phyloP scores from a whole-genome alignment of 352 stramenopile species.

The Phytophthora aleatoria region DNA sequence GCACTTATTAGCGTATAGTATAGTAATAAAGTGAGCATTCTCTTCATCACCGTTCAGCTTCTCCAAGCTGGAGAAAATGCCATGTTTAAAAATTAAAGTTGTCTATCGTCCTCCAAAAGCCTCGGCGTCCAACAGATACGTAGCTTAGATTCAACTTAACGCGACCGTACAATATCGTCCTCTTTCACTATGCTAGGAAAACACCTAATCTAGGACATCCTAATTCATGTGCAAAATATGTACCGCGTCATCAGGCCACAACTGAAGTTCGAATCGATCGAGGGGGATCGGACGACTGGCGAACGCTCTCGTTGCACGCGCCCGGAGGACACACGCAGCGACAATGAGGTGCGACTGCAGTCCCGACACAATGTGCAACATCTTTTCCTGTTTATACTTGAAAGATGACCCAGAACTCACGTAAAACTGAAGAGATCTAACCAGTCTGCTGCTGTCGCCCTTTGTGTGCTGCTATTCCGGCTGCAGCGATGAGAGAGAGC shows the following conservation, averaged over 20 bases:
- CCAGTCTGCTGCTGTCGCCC: conserved; percentile 23
- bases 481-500: conserved; percentile 33
- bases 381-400: conserved; percentile 7
- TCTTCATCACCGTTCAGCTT: conserved; percentile 19
- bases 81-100: too few species aligned
- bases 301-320: conserved; percentile 17
- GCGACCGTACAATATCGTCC: neutral
- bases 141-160: too few species aligned
- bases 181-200: conserved; percentile 6
- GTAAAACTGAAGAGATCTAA: conserved; percentile 31
- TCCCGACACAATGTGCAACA: neutral
- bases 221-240: conserved; percentile 6
- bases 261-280: conserved; percentile 2
- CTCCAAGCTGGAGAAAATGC: too few species aligned
- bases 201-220: conserved; percentile 4
- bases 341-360: conserved; percentile 28
- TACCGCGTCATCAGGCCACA: conserved; percentile 18
- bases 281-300: conserved; percentile 19
- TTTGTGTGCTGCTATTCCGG: conserved; percentile 25
- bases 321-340: conserved; percentile 6
- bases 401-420: conserved; percentile 5
- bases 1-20: conserved; percentile 48
- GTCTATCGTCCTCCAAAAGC: too few species aligned
- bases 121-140: too few species aligned
- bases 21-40: conserved; percentile 48